Evolutionary conservation across 192 early-diverging fungal genomes (phyloP).

Genomic region (Mortierella antarctica): DNA sequence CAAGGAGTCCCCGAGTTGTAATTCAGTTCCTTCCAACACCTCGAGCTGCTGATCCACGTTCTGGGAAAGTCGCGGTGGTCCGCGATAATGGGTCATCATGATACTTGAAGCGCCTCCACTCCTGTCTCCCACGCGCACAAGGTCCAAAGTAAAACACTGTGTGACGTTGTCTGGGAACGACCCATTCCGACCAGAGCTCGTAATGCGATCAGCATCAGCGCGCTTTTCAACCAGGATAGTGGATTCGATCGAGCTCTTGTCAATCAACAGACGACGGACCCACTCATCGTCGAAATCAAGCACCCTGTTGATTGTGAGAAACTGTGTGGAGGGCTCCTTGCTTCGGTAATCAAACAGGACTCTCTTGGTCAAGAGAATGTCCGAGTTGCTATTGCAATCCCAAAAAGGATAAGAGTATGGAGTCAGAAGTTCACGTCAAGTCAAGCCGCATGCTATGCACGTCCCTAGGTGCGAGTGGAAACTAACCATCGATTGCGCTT

Average conservation of each 20-base stretch:
- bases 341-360: constrained; percentile 75
- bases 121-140: constrained; percentile 69
- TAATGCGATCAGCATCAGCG: constrained; percentile 60
- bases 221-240: constrained; percentile 73
- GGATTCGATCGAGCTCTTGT: constrained; percentile 72
- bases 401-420: background rate
- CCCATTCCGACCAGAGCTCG: constrained; percentile 49
- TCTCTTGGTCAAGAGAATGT: constrained; percentile 69
- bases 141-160: constrained; percentile 67
- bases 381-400: constrained; percentile 38
- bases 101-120: constrained; percentile 52
- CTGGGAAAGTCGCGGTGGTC: constrained; percentile 42
- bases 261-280: constrained; percentile 81
- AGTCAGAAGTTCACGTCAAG: background rate
- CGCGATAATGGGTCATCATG: constrained; percentile 46
- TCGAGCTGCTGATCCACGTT: constrained; percentile 55
- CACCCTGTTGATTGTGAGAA: constrained; percentile 71
- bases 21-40: constrained; percentile 43
- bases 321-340: constrained; percentile 71
- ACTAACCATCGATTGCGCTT: constrained; percentile 58
- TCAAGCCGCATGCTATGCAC: background rate
- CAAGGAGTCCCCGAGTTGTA: constrained; percentile 32
- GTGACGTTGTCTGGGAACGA: constrained; percentile 71
- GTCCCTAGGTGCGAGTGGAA: background rate
- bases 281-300: constrained; percentile 71